Evolutionary conservation across 2,329 filamentous ascomycete species (phyloP), one percentile per base, ranked within the genome.

Genomic region (Aspergillus phoenicis): DNA sequence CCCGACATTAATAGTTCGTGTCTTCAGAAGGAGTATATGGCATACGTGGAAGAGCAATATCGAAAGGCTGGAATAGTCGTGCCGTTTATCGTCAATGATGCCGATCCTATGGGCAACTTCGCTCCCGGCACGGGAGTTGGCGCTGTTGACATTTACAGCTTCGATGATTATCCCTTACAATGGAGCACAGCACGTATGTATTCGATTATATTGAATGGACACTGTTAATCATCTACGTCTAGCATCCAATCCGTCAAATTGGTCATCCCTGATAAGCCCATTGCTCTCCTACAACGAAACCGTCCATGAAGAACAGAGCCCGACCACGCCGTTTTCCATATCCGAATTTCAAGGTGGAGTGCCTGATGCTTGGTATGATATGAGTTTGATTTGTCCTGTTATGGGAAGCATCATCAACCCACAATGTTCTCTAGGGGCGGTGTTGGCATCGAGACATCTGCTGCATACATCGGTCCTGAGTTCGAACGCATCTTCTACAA

Each of bases 21-120:
- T 45, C 87, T 87, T 0, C 86, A 91, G 68, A 81, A 82, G 0
- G 78, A 83, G 0, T 93, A 93, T 70, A 85, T 92, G 74, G 80
- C 84, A 45, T 86, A 87, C 61, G 85, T 92, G 2, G 83, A 88
- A 52, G 80, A 90, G 15, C 87, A 91, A 68, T 84, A 85, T 6
- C 80, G 85, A 6, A 78, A 87, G 52, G 85, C 85, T 0, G 89
- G 89, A 0, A 85, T 94, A 39, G 81, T 89, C 1, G 85, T 94
- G 0, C 91, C 91, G 0, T 81, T 90, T 20, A 88, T 93, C 59
- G 89, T 81, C 73, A 93, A 93, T 63, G 90, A 93, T 69, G 87
- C 85, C 1, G 78, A 73, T 13, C 73, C 82, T 0, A 66, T 77
- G 1, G 88, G 87, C 0, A 79, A 87, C 61, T 87, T 88, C 59